A percentile compares a stretch with the other conserved stretches of the same genome.
These are phyloP conservation scores for Psilocybe cyanescens DNA, from an alignment of 768 basidiomycete genomes.

Conservation along the genomic window DNA sequence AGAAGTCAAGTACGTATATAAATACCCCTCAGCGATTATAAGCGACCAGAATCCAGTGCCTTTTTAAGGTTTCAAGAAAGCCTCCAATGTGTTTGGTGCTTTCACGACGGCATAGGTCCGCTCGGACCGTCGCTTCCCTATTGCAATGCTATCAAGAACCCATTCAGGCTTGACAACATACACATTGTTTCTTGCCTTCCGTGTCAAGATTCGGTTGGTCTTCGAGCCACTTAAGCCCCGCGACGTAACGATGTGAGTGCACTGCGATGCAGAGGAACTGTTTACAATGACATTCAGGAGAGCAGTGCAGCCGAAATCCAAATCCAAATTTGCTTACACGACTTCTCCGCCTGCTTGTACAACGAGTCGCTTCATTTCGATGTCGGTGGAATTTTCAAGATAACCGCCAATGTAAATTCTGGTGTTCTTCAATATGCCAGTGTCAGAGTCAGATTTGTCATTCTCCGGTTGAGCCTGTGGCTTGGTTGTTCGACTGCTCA, in stretches of 20 bases:
- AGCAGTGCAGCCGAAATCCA: neutral
- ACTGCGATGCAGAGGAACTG: slow-evolving; percentile 60
- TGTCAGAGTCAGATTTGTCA: slow-evolving; percentile 12
- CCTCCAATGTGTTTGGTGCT: slow-evolving; percentile 34
- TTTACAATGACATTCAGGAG: neutral
- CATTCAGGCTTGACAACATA: slow-evolving; percentile 79
- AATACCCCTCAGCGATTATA: neutral
- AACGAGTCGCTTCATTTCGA: slow-evolving; percentile 76
- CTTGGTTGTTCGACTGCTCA: slow-evolving; percentile 49
- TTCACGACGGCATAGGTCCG: slow-evolving; percentile 56
- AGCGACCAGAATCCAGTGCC: neutral
- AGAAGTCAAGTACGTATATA: neutral
- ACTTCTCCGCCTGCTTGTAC: slow-evolving; percentile 67
- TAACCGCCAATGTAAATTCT: slow-evolving; percentile 76
- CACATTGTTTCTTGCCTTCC: slow-evolving; percentile 48
- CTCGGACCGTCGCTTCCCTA: slow-evolving; percentile 65
- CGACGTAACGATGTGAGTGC: slow-evolving; percentile 83
- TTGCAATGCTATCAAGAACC: slow-evolving; percentile 68
- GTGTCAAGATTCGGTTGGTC: slow-evolving; percentile 63
- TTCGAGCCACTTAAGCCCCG: slow-evolving; percentile 73
- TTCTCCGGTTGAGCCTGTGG: slow-evolving; percentile 33
- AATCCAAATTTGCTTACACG: slow-evolving; percentile 47
- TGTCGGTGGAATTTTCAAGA: slow-evolving; percentile 71
- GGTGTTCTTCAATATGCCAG: slow-evolving; percentile 41
- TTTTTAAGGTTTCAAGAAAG: slow-evolving; percentile 16